A percentile compares a stretch with the other conserved stretches of the same genome.
phyloP scores from a whole-genome alignment of 805 yeast genomes.

The Debaryomyces castellii region DNA sequence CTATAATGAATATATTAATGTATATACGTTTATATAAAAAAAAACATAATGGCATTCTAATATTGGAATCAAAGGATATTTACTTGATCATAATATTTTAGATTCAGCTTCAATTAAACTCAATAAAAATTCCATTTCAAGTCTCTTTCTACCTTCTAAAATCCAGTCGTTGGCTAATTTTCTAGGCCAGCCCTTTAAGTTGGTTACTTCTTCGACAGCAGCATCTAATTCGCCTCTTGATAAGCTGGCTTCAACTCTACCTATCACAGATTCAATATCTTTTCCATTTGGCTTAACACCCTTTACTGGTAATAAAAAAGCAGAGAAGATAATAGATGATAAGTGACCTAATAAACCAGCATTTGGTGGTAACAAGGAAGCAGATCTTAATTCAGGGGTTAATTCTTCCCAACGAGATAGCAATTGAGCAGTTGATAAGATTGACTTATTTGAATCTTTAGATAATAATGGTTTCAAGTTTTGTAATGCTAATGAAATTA shows the following conservation, averaged over 20 bases:
- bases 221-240: constrained; percentile 73
- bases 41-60: neutral
- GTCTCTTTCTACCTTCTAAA: constrained; percentile 79
- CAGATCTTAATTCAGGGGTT: constrained; percentile 83
- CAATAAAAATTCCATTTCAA: constrained; percentile 82
- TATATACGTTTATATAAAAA: neutral
- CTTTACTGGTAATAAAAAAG: constrained; percentile 69
- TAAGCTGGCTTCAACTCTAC: constrained; percentile 77
- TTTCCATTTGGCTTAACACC: constrained; percentile 74
- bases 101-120: constrained; percentile 67
- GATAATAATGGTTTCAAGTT: constrained; percentile 36
- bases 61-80: neutral
- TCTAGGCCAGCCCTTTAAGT: constrained; percentile 91
- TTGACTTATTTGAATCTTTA: constrained; percentile 45
- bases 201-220: constrained; percentile 91
- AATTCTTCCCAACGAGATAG: constrained; percentile 77
- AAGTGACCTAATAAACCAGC: constrained; percentile 94
- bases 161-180: constrained; percentile 91
- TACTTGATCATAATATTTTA: constrained; percentile 29
- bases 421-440: constrained; percentile 75
- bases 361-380: constrained; percentile 87
- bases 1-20: neutral
- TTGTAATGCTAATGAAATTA: constrained; percentile 29
- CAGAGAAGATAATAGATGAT: constrained; percentile 74
- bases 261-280: constrained; percentile 86